Evolutionary conservation across 148 eudicot genomes (phyloP).

Genomic region (Vaccinium myrtillus): DNA sequence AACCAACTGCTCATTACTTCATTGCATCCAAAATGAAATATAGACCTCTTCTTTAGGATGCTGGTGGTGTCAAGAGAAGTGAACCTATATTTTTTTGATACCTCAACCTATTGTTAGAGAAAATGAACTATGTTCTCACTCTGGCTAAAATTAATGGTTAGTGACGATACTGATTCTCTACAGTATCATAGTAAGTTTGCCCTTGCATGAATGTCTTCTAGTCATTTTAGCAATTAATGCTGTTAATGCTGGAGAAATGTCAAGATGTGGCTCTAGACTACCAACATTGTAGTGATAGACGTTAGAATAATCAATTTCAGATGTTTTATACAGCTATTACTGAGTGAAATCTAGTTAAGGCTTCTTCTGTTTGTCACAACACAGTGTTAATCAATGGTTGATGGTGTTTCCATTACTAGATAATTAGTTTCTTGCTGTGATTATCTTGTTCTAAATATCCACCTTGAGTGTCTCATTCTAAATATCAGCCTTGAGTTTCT

Average conservation of each 20-base stretch:
- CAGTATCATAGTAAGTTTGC: neutral
- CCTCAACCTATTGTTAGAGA: neutral
- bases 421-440: neutral
- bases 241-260: neutral
- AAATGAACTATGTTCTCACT: neutral
- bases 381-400: no score
- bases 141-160: neutral
- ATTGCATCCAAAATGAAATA: neutral
- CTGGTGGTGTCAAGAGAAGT: neutral
- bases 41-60: neutral
- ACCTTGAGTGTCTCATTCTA: neutral
- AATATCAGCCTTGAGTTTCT: neutral
- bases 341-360: neutral
- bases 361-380: neutral
- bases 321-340: constrained; percentile 3
- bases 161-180: neutral
- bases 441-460: neutral
- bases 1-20: neutral
- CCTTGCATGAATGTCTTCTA: neutral
- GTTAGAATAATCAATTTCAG: neutral
- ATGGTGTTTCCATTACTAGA: neutral
- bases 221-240: neutral
- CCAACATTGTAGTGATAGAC: neutral
- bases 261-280: constrained; percentile 1
- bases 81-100: neutral